Base-by-base conservation (phyloP, 495 filamentous ascomycete species). In the Barbatosphaeria neglecta region DNA sequence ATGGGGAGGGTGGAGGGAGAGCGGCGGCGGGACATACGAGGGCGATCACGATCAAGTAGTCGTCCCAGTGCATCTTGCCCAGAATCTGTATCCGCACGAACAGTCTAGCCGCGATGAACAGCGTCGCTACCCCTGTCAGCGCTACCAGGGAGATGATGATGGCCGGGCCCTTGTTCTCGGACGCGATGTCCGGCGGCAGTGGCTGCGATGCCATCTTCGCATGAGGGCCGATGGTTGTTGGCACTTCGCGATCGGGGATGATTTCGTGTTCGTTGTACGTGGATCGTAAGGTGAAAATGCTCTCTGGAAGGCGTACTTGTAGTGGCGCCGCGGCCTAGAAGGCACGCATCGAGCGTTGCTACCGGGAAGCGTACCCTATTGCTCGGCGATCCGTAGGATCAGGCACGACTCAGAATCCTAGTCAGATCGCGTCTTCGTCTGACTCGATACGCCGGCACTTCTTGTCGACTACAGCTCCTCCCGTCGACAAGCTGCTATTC, bases 31-130 rank as follows among this genome's bases (percentile, higher is more conserved):
- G 42, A 51, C 54, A 50, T 22, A 60, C 55, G 19, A 48, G 25
- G 10, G 55, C 27, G 10, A 50, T 7, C 6, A 45, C 16, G 41
- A 58, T 56, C 17, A 60, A 37, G n/a, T 27, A 52, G 44, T 59
- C 55, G 37, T 63, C 58, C 18, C 49, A 23, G 6, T 56, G 45
- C 18, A 63, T 23, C 28, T 59, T 57, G 4, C 46, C 44, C 17
- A 50, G 42, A 10, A 61, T 49, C 6, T 18, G 10, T 8, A 41
- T 24, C 4, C 58, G 50, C 11, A 51, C 47, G 17, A 53, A 63
- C 16, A 63, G 19, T n/a, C 60, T 52, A 9, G 60, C 58, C 15
- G 40, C 13, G 17, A 57, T 54, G 41, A 63, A 63, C 5, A 56
- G 6, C 4, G 54, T 59, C 22, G 43, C 53, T 8, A 59, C 4